A percentile compares a stretch with the other conserved stretches of the same genome.
phyloP scores from a whole-genome alignment of 352 stramenopile species.

The Globisporangium emineosum region DNA sequence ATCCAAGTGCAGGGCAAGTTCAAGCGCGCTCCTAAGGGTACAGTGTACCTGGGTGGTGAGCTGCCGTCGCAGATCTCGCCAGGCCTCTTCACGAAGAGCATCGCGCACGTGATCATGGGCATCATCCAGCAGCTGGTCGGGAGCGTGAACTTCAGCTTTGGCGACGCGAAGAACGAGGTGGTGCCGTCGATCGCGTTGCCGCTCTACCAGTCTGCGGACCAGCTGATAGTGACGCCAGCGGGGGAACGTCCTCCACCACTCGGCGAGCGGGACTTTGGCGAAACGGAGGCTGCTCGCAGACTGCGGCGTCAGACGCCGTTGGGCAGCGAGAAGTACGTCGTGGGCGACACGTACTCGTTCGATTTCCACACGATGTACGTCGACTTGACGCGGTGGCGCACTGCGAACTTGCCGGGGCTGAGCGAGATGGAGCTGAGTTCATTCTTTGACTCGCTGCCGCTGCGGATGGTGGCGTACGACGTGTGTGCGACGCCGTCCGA shows the following conservation, averaged over 20 bases:
- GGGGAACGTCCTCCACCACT: constrained; percentile 51
- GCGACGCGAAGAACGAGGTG: constrained; percentile 30
- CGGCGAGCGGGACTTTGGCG: constrained; percentile 58
- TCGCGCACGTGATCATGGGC: constrained; percentile 74
- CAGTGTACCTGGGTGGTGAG: constrained; percentile 74
- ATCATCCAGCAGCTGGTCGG: constrained; percentile 70
- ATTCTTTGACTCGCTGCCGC: constrained; percentile 76
- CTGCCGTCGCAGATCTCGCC: constrained; percentile 57
- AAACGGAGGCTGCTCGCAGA: constrained; percentile 42
- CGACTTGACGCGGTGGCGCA: constrained; percentile 76
- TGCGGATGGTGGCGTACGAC: constrained; percentile 77
- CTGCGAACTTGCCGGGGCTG: constrained; percentile 70
- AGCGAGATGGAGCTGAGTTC: constrained; percentile 69
- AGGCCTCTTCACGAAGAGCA: constrained; percentile 72
- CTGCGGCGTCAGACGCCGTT: constrained; percentile 47
- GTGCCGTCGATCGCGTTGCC: constrained; percentile 70
- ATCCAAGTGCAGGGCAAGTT: constrained; percentile 87
- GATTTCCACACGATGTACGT: constrained; percentile 90
- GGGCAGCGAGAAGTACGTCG: constrained; percentile 41
- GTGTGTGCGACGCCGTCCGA: constrained; percentile 18
- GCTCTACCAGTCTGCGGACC: constrained; percentile 76
- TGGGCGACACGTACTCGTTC: constrained; percentile 83
- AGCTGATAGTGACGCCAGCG: constrained; percentile 66
- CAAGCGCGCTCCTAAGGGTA: constrained; percentile 50
- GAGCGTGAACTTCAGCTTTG: constrained; percentile 72